Evolutionary conservation across 2,329 filamentous ascomycete genomes (phyloP), one percentile per base, ranked within the genome.

Genomic region (Ciborinia camelliae): DNA sequence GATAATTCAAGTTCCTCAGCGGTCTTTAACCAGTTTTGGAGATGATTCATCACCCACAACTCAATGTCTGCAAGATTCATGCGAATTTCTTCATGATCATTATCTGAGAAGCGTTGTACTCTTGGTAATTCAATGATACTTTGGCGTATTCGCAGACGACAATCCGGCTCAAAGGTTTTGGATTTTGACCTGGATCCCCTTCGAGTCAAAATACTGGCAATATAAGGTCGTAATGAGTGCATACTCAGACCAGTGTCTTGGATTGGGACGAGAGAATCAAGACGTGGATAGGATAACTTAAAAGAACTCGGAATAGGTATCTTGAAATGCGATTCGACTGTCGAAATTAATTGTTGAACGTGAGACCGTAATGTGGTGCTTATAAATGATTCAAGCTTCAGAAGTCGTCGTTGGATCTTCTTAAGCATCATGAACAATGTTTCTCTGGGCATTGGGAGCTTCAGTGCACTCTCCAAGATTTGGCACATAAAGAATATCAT

Each of bases 401-500:
- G 66, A 2, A 78, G 64, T 0, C 81, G 77, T 10, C 78, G 73
- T 3, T 73, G 71, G n/a, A 84, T 58, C 64, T 84, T 84, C 1
- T 77, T 75, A 7, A 68, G 76, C 76, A 84, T 81, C 4, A 72
- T 66, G 55, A 76, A 75, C 0, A 81, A 54, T 9, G 76, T 26
- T 7, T 79, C 75, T 4, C 71, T 72, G 0, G 67, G 26, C 1
- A 74, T 5, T 57, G 20, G 45, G 39, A n/a, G 0, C n/a, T 57
- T 1, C 69, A 67, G 0, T 15, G 73, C 71, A 1, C 55, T 23
- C 0, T 73, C 45, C n/a, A 82, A 68, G 7, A 82, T 65, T 0
- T 66, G 60, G 0, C 75, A 64, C 71, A 83, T 76, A 68, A 83
- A 74, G 26, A 77, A 81, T 0, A 80, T 53, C 79, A 86, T 83